Conservation (phyloP, 2,329 filamentous ascomycete species). For the Ophiostoma angusticollis region DNA sequence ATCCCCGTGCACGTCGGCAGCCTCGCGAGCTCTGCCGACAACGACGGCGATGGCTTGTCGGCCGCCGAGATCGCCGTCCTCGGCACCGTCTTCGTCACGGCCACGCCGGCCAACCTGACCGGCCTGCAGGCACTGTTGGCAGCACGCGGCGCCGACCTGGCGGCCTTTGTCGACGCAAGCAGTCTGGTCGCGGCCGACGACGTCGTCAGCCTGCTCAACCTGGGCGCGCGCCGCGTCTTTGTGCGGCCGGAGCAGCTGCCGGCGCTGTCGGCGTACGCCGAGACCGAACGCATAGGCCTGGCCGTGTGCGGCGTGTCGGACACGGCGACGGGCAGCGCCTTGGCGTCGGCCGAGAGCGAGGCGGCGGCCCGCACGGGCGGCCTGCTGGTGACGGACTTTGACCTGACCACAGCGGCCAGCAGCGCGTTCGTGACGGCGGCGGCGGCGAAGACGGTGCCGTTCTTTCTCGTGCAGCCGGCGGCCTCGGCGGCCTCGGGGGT, state of each 20-base stretch:
- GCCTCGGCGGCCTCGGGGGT: too few species aligned
- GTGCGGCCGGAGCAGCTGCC: constrained; percentile 58
- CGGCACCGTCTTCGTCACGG: constrained; percentile 45
- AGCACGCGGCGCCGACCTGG: constrained; percentile 37
- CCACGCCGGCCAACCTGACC: constrained; percentile 27
- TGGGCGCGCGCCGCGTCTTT: constrained; percentile 75
- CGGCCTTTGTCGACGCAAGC: constrained; percentile 67
- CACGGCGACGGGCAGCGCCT: constrained; percentile 10
- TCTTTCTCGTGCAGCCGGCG: constrained; percentile 38
- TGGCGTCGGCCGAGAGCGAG: constrained; percentile 17
- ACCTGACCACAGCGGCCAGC: constrained; percentile 25
- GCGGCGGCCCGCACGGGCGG: constrained; percentile 33
- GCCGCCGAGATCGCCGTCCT: constrained; percentile 45
- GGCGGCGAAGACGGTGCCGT: constrained; percentile 32
- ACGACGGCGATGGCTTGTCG: constrained; percentile 42
- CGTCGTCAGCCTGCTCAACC: constrained; percentile 68
- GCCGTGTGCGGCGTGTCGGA: constrained; percentile 31
- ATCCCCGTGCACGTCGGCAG: constrained; percentile 33
- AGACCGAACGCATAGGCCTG: too few species aligned
- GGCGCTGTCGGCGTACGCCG: constrained; percentile 41
- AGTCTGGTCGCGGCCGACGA: constrained; percentile 56
- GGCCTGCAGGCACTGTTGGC: constrained; percentile 34
- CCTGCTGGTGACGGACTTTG: constrained; percentile 41
- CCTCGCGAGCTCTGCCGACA: too few species aligned
- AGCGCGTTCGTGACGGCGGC: constrained; percentile 31